These are phyloP conservation scores for Sporothrix inflata DNA, from an alignment of 2,329 filamentous ascomycete genomes.

Conservation along the genomic window DNA sequence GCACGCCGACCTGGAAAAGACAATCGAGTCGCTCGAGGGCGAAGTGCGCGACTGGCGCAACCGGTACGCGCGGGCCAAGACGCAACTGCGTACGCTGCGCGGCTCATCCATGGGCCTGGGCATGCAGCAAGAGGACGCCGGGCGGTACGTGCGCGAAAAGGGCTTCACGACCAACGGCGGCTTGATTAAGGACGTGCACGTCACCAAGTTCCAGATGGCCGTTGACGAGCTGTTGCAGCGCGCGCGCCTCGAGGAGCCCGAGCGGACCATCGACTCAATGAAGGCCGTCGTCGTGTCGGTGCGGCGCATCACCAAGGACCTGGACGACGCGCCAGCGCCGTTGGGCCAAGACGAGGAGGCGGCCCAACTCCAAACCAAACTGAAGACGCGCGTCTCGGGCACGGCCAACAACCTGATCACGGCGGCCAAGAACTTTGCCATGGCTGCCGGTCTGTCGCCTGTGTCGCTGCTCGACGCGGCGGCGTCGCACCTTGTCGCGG, in stretches of 20 bases:
- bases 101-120: slow-evolving; percentile 77
- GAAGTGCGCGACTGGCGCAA: slow-evolving; percentile 90
- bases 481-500: slow-evolving; percentile 83
- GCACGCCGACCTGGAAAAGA: slow-evolving; percentile 76
- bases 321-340: slow-evolving; percentile 59
- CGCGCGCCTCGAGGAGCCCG: slow-evolving; percentile 73
- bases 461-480: slow-evolving; percentile 94
- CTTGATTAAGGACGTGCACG: slow-evolving; percentile 84
- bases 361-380: slow-evolving; percentile 64
- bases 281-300: slow-evolving; percentile 83
- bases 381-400: slow-evolving; percentile 82
- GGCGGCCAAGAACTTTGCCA: slow-evolving; percentile 87
- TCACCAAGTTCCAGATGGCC: slow-evolving; percentile 92
- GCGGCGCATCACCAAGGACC: slow-evolving; percentile 80
- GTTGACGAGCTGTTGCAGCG: slow-evolving; percentile 86
- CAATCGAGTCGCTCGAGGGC: slow-evolving; percentile 74
- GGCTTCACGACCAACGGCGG: slow-evolving; percentile 73
- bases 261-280: slow-evolving; percentile 80
- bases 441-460: slow-evolving; percentile 80
- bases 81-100: slow-evolving; percentile 79
- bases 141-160: slow-evolving; percentile 65
- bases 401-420: slow-evolving; percentile 97
- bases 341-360: slow-evolving; percentile 53
- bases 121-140: slow-evolving; percentile 71
- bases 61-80: slow-evolving; percentile 84